phyloP scores from a whole-genome alignment of 495 filamentous ascomycete genomes.

The Hypoxylon lienhwacheense region DNA sequence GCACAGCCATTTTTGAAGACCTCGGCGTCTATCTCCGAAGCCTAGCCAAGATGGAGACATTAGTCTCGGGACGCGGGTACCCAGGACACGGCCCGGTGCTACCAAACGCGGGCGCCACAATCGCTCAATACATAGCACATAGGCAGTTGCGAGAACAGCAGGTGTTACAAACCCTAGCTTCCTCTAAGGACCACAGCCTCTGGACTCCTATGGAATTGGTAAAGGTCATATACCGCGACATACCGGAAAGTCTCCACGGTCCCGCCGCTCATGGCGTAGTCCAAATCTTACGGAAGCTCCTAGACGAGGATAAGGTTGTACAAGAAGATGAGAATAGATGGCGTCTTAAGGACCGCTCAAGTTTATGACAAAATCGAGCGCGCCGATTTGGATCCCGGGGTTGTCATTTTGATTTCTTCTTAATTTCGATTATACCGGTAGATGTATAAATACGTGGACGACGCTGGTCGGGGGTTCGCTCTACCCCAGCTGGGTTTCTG shows the following conservation, averaged over 20 bases:
- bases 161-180: slow-evolving; percentile 66
- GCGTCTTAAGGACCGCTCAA: slow-evolving; percentile 52
- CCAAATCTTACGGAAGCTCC: slow-evolving; percentile 70
- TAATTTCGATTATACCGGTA: too few species aligned
- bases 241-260: slow-evolving; percentile 71
- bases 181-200: slow-evolving; percentile 38
- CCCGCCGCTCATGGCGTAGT: slow-evolving; percentile 70
- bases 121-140: slow-evolving; percentile 82
- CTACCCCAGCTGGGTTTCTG: not conserved
- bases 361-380: too few species aligned
- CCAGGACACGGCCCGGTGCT: slow-evolving; percentile 85
- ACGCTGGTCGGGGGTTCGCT: not conserved
- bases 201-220: slow-evolving; percentile 83
- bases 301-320: slow-evolving; percentile 63
- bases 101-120: slow-evolving; percentile 62
- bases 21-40: slow-evolving; percentile 71
- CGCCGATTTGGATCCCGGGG: too few species aligned
- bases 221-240: slow-evolving; percentile 77
- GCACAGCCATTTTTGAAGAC: slow-evolving; percentile 90
- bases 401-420: too few species aligned
- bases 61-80: slow-evolving; percentile 72
- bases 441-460: not conserved
- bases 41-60: slow-evolving; percentile 67
- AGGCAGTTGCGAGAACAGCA: slow-evolving; percentile 78
- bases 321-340: slow-evolving; percentile 55